A percentile compares a stretch with the other conserved stretches of the same genome.
phyloP scores from a whole-genome alignment of 2,329 filamentous ascomycete genomes.

The Cryphonectria nitschkei region DNA sequence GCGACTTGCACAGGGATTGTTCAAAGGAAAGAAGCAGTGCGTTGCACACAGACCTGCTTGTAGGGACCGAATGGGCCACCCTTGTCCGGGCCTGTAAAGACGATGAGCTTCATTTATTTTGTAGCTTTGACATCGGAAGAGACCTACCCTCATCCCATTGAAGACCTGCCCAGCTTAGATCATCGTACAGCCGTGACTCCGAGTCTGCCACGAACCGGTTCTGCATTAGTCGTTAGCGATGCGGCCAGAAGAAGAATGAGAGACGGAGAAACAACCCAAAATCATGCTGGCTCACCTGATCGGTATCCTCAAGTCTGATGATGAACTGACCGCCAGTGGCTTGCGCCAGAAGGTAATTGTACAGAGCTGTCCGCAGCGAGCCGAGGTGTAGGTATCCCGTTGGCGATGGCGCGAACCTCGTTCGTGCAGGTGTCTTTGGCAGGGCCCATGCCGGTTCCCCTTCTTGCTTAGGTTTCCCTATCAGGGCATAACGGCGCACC shows the following conservation, averaged over 20 bases:
- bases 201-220: slow-evolving; percentile 81
- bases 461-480: slow-evolving; percentile 30
- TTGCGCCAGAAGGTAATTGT: slow-evolving; percentile 89
- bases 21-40: slow-evolving; percentile 42
- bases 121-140: background rate
- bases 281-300: slow-evolving; percentile 54
- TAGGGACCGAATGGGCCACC: slow-evolving; percentile 86
- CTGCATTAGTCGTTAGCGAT: background rate
- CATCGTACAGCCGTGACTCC: slow-evolving; percentile 75
- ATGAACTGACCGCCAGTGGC: slow-evolving; percentile 89
- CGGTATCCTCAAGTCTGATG: slow-evolving; percentile 91
- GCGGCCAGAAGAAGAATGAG: slow-evolving; percentile 36
- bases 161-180: slow-evolving; percentile 86
- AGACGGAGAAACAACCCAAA: too few relatives aligned
- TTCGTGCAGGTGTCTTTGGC: slow-evolving; percentile 65
- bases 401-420: slow-evolving; percentile 93
- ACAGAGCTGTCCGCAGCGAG: slow-evolving; percentile 89
- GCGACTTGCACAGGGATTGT: slow-evolving; percentile 12
- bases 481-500: slow-evolving; percentile 33
- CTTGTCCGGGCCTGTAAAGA: slow-evolving; percentile 67
- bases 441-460: slow-evolving; percentile 38
- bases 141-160: slow-evolving; percentile 77
- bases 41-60: slow-evolving; percentile 47
- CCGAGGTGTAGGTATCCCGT: slow-evolving; percentile 93
- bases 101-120: background rate